Evolutionary conservation across 352 stramenopile genomes (phyloP).

Genomic region (Pythium inflatum): DNA sequence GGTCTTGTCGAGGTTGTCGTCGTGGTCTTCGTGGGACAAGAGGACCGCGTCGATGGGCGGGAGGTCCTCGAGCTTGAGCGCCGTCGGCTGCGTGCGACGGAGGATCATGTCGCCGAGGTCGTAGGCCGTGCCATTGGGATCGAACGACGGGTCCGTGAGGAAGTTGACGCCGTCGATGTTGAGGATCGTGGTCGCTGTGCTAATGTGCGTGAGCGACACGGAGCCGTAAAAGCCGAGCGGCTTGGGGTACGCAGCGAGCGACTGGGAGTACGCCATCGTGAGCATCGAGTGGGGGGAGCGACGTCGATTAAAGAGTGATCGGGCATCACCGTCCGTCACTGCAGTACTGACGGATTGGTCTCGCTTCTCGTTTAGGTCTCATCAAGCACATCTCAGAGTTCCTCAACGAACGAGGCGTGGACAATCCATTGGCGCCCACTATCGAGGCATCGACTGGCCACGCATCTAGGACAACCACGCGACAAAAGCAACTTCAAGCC

Average conservation of each 20-base stretch:
- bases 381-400: too few relatives aligned
- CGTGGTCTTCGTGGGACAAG: conserved; percentile 47
- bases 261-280: too few relatives aligned
- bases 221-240: conserved; percentile 22
- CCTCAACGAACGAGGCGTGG: too few relatives aligned
- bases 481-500: too few relatives aligned
- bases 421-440: too few relatives aligned
- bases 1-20: conserved; percentile 43
- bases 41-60: conserved; percentile 41
- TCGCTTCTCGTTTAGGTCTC: too few relatives aligned
- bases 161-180: conserved; percentile 51
- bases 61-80: conserved; percentile 37
- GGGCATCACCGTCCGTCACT: too few relatives aligned
- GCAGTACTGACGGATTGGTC: too few relatives aligned
- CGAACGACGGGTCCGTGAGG: conserved; percentile 41
- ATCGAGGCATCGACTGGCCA: too few relatives aligned
- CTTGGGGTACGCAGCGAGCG: neutral
- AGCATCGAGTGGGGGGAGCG: too few relatives aligned
- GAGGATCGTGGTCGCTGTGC: conserved; percentile 42
- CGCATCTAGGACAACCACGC: too few relatives aligned
- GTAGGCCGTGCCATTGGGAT: conserved; percentile 32
- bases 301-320: too few relatives aligned
- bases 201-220: conserved; percentile 47
- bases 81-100: conserved; percentile 26
- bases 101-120: conserved; percentile 25